Base-by-base conservation (phyloP, 306 rosid genomes). In the Lupinus albus region DNA sequence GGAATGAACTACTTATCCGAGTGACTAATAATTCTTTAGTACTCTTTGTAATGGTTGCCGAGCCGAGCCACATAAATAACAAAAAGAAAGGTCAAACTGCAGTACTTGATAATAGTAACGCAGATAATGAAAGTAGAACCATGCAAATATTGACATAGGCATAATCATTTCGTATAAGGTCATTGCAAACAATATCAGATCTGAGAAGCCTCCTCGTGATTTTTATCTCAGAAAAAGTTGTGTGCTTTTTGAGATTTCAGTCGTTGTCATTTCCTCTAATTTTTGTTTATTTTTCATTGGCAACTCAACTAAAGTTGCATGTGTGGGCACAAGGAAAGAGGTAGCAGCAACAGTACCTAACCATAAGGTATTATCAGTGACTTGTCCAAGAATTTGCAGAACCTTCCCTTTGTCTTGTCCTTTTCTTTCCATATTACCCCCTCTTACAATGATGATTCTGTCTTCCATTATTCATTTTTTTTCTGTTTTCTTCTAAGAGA, bases 201-300 rank as follows among this genome's bases (percentile, higher is more conserved):
- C 68, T 72, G 75, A 62, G 64, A 68, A 68, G 62, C 79, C 36
- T 66, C 79, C 73, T 84, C 30, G 30, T 25, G 83, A 79, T 42
- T 38, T 49, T 33, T 10, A 39, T 53, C n/a, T 74, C 60, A 14
- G 46, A 62, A 61, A 25, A 72, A 62, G 16, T 21, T 41, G 16
- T 57, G 0, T 39, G 14, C 32, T 16, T 76, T 67, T 59, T 48
- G 28, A 15, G 7, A 45, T 68, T 52, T 78, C 17, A 13, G n/a
- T 25, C 10, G 33, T 47, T 46, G 15, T 58, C 11, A 11, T 30
- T 12, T 7, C 41, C 2, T 8, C 14, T 14, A 35, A 14, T 35
- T 17, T 32, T 25, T 25, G 4, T 25, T 25, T 25, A 25, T 25
- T 25, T 25, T 25, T 25, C 30, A 0, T 25, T 25, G 4, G 30